Base-by-base conservation (phyloP, 2,329 filamentous ascomycete species). In the Penicillium sp. region DNA sequence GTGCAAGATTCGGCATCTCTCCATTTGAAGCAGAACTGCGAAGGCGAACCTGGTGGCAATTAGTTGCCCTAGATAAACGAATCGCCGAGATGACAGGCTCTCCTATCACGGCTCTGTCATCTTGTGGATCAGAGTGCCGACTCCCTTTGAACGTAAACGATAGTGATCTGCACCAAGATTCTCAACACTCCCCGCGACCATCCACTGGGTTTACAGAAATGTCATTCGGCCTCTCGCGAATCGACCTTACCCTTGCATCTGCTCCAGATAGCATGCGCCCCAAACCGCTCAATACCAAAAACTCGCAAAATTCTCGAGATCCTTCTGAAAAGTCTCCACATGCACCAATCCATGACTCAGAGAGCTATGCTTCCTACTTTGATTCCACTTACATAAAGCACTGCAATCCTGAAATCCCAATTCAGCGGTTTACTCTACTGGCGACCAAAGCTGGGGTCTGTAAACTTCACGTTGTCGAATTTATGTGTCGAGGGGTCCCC, bases 31-130 rank as follows among this genome's bases (percentile, higher is more conserved):
- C 83, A 4, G 87, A 90, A 71, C 81, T 87, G 68, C 81, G 87
- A 10, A 80, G 87, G 47, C 80, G 87, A 37, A 72, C 90, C 3
- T 90, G 87, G 87, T 90, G 87, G 87, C 83, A 85, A 47, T 77
- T 91, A 13, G 80, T 87, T 28, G 78, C 83, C 16, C 87, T 89
- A 56, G 88, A 91, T 68, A 80, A 82, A 55, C 83, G 87, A 14
- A 82, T 89, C 29, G 81, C 85, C 47, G 87, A 90, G 65, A 82
- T 89, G 69, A 82, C 84, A 7, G 82, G 83, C 45, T 84, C 63
- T 37, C 71, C 69, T 48, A 31, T 53, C 59, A 40, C 68, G 54
- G 23, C 55, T 73, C 24, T 62, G 7, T 58, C 56, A 13, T 61
- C 58, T 2, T 52, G 37, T 19, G 52, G 54, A 16, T 36, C 51